Conservation (phyloP, 2,329 filamentous ascomycete genomes). For the Alternaria novae-zelandiae region DNA sequence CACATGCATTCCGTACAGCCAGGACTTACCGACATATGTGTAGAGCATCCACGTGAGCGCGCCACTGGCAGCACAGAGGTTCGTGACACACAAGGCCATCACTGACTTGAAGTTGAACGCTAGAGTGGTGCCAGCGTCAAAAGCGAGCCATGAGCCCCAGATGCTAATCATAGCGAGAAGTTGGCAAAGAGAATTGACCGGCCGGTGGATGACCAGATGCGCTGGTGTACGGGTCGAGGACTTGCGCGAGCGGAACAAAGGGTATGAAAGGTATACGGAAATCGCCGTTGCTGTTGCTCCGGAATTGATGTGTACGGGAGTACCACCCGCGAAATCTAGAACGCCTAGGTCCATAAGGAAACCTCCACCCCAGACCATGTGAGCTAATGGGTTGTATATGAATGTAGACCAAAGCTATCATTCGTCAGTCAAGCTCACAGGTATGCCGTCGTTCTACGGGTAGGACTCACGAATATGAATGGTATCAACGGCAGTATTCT, state of each 20-base stretch:
- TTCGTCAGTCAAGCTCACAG: not conserved
- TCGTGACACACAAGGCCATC: constrained; percentile 59
- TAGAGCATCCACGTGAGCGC: constrained; percentile 57
- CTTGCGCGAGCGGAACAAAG: constrained; percentile 55
- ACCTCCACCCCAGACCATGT: constrained; percentile 58
- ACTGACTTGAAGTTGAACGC: constrained; percentile 59
- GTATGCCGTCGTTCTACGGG: not conserved
- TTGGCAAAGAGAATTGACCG: constrained; percentile 58
- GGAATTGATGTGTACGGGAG: constrained; percentile 43
- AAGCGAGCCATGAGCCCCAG: constrained; percentile 60
- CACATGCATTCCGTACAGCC: too few relatives aligned
- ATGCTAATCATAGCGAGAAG: constrained; percentile 58
- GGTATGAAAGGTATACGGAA: constrained; percentile 59
- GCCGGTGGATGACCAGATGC: constrained; percentile 56
- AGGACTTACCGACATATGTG: too few relatives aligned
- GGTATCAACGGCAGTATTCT: constrained; percentile 55
- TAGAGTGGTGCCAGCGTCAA: constrained; percentile 59
- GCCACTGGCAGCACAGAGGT: constrained; percentile 56
- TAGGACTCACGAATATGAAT: constrained; percentile 52
- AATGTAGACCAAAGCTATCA: constrained; percentile 57
- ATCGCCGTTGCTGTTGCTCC: constrained; percentile 54
- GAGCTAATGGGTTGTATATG: constrained; percentile 56
- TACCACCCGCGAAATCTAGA: constrained; percentile 57
- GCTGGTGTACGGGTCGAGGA: constrained; percentile 54
- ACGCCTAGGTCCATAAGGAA: constrained; percentile 54